A percentile compares a stretch with the other conserved stretches of the same genome.
Conservation (phyloP, 805 yeast genomes). For the Saturnispora mendoncae region DNA sequence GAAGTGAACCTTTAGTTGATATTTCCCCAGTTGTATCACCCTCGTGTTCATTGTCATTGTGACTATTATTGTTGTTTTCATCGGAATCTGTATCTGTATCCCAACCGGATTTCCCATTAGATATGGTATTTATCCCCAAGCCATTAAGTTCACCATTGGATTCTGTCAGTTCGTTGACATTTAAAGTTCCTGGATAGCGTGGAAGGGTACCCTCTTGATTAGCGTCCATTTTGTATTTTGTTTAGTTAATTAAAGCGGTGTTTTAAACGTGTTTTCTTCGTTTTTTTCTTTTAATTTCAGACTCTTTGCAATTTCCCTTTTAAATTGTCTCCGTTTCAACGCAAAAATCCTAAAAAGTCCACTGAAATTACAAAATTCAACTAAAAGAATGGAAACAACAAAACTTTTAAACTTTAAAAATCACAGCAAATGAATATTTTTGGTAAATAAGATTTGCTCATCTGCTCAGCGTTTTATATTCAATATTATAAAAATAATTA, state of each 20-base stretch:
- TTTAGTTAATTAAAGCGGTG: too few species aligned
- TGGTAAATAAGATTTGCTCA: neutral
- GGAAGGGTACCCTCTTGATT: constrained; percentile 15
- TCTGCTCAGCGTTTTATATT: constrained; percentile 1
- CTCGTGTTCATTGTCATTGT: neutral
- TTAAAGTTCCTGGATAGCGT: constrained; percentile 23
- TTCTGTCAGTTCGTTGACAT: constrained; percentile 23
- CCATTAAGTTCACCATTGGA: neutral
- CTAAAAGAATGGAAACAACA: neutral
- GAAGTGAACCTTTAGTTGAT: neutral
- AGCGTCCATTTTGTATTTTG: neutral
- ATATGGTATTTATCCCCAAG: neutral
- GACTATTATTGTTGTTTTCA: too few species aligned
- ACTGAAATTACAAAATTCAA: neutral
- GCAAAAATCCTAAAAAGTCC: too few species aligned
- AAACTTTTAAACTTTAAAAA: too few species aligned
- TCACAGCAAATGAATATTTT: neutral
- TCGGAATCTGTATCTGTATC: constrained; percentile 6
- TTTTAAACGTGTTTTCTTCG: neutral
- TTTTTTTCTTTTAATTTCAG: neutral
- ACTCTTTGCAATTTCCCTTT: too few species aligned
- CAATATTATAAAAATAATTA: neutral
- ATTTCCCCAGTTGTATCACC: neutral
- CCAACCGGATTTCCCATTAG: constrained; percentile 12
- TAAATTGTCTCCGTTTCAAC: too few species aligned